A percentile compares a stretch with the other conserved stretches of the same genome.
Conservation (phyloP, 2,329 filamentous ascomycete species). For the Pyrenophora teres region DNA sequence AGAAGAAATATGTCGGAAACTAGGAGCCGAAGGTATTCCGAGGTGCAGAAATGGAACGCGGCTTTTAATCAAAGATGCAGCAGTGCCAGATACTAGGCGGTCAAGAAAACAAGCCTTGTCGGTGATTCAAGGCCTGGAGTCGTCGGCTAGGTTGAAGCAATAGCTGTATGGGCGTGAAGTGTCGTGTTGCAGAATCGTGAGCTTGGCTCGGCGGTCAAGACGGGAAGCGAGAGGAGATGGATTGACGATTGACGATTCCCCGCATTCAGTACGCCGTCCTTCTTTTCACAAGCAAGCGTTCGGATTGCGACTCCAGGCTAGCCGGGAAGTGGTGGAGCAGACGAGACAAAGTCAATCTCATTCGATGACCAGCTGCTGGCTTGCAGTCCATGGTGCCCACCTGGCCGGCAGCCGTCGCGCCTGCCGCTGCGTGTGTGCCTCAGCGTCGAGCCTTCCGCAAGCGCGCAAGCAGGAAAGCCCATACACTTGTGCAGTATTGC, state of each 20-base stretch:
- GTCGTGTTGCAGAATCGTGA: slow-evolving; percentile 37
- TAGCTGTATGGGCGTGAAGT: slow-evolving; percentile 26
- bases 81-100: slow-evolving; percentile 18
- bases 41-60: slow-evolving; percentile 29
- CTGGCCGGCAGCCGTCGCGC: slow-evolving; percentile 24
- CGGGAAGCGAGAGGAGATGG: slow-evolving; percentile 37
- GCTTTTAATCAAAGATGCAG: slow-evolving; percentile 19
- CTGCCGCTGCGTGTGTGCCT: slow-evolving; percentile 11
- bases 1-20: slow-evolving; percentile 36
- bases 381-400: slow-evolving; percentile 31
- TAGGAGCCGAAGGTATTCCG: slow-evolving; percentile 36
- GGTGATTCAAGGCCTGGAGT: slow-evolving; percentile 9
- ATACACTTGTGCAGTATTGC: slow-evolving; percentile 1
- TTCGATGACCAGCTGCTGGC: slow-evolving; percentile 30
- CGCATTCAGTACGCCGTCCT: slow-evolving; percentile 42
- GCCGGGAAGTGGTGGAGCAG: slow-evolving; percentile 32
- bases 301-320: slow-evolving; percentile 33
- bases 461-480: slow-evolving; percentile 6
- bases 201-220: slow-evolving; percentile 41
- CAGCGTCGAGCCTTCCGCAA: slow-evolving; percentile 6
- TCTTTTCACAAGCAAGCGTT: slow-evolving; percentile 36
- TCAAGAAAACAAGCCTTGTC: slow-evolving; percentile 18
- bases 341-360: slow-evolving; percentile 29
- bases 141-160: slow-evolving; percentile 23
- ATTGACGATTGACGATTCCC: slow-evolving; percentile 42